Evolutionary conservation across 768 basidiomycete genomes (phyloP), one percentile per base, ranked within the genome.

Genomic region (Lanmaoa rubissima): DNA sequence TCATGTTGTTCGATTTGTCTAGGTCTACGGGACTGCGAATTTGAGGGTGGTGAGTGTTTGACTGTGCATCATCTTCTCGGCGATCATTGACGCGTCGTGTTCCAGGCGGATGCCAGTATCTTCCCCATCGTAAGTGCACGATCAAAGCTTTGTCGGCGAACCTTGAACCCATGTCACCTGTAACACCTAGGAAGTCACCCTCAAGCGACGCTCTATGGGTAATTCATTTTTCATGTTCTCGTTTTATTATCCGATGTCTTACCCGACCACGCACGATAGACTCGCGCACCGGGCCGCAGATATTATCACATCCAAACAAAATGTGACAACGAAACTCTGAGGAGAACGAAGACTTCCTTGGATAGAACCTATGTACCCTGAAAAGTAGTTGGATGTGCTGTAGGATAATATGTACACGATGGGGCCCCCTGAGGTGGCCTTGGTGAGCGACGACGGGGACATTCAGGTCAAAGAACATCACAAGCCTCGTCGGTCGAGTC

Each of bases 161-260:
- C 47, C 3, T 14, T 11, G 14, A 14, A 21, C 21, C 3, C 24
- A 7, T 10, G 19, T 48, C 24, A 6, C 48, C n/a, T 46, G 35
- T 51, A 65, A 60, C 61, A 61, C n/a, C n/a, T 60, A 21, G 61
- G 58, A 21, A 57, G 52, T 1, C 59, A 58, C 42, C 65, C 65
- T 12, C 63, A 67, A 35, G 55, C 55, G 28, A 65, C 52, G 31
- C 63, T 67, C 38, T 67, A 62, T 31, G 58, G 45, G 61, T 53
- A 43, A 38, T n/a, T 31, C 10, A 31, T 34, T 50, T 28, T 41
- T 28, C n/a, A 24, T 24, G 21, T 24, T 24, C 3, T 24, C 21
- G 3, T 24, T 24, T 24, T 24, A 24, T 16, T 35, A 13, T 56
- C n/a, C 13, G 42, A 32, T 26, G 21, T 26, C 38, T 26, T 11